Evolutionary conservation across 1,284 basidiomycete genomes (phyloP).

Genomic region (Cutaneotrichosporon cutaneum): DNA sequence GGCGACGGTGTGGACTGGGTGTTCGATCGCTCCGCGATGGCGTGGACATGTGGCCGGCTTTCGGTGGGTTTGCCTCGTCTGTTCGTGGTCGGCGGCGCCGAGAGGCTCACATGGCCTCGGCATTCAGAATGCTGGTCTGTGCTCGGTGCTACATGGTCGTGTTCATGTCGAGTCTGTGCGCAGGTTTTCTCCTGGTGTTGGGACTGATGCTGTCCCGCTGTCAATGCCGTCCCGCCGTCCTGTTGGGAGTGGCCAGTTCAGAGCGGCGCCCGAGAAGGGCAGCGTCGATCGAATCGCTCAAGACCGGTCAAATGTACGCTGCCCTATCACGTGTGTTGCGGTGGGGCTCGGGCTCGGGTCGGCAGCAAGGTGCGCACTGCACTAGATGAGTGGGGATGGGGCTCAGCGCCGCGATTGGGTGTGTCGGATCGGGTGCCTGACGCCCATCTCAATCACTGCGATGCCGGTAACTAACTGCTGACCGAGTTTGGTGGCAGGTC

Average conservation of each 20-base stretch:
- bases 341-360: not conserved
- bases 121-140: not conserved
- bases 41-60: not conserved
- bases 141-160: not conserved
- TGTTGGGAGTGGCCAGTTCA: too few species aligned
- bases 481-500: not conserved
- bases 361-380: not conserved
- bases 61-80: not conserved
- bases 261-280: not conserved
- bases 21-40: not conserved
- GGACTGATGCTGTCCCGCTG: too few species aligned
- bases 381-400: too few species aligned
- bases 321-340: not conserved
- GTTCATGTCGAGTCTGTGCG: too few species aligned
- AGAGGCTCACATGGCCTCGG: not conserved
- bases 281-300: too few species aligned
- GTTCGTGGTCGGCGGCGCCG: not conserved
- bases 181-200: too few species aligned
- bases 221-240: too few species aligned
- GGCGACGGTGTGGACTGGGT: not conserved
- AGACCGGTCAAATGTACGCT: too few species aligned
- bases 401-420: not conserved
- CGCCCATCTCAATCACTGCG: not conserved
- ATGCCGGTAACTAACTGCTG: not conserved
- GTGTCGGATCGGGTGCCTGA: conserved; percentile 12